Evolutionary conservation across 176 grass and related monocot genomes (phyloP), one percentile per base, ranked within the genome.

Genomic region (Coix lacrymajobi): DNA sequence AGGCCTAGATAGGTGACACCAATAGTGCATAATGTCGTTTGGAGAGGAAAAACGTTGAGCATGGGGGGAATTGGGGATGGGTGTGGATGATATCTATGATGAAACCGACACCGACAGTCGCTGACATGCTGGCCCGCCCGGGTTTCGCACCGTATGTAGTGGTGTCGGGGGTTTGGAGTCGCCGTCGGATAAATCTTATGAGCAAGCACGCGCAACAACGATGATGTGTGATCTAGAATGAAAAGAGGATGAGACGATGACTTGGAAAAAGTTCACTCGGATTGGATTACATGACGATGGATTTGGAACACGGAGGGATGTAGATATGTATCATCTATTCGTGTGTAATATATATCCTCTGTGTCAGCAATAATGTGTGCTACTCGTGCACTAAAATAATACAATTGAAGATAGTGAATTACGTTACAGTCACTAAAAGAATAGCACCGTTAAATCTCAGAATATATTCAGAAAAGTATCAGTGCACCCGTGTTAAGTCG

Each of bases 401-500:
- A n/a, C n/a, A n/a, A n/a, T n/a, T n/a, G n/a, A n/a, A n/a, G n/a
- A n/a, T n/a, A n/a, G n/a, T n/a, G n/a, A n/a, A n/a, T n/a, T n/a
- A n/a, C n/a, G n/a, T n/a, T n/a, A n/a, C n/a, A n/a, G n/a, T n/a
- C 48, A 20, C 48, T 51, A 7, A 49, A 17, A 49, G 4, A 49
- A 49, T 49, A 49, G 45, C 1, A 5, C 1, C 4, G 2, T 49
- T 49, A 44, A 11, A 41, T 41, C 11, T 12, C 2, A 41, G 1
- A 41, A 41, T 41, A 40, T 10, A 40, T 9, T 40, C 4, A 40
- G 8, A 40, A 40, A 40, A 45, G 4, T 43, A 12, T 1, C 0
- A 14, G 2, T 2, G 16, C 5, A 17, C 0, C 4, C 0, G 0
- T 1, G 4, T 17, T 1, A 49, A 19, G 46, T 19, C 16, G 3